Base-by-base conservation (phyloP, 257 asterid species). In the Gardenia jasminoides region DNA sequence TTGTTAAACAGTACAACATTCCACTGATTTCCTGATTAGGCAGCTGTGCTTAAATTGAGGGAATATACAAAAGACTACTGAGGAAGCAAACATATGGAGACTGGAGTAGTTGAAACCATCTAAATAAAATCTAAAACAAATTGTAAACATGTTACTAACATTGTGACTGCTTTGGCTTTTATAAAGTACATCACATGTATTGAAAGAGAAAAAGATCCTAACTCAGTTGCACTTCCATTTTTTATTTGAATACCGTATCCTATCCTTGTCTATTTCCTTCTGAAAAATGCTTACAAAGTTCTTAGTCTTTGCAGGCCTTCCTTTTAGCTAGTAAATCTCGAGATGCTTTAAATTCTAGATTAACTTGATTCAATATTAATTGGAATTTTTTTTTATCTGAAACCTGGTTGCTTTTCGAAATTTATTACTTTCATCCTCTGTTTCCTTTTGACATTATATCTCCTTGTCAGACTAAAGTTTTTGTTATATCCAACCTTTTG, bases 381-480 rank as follows among this genome's bases (percentile, higher is more conserved):
- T 26, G 33, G 67, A 74, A 56, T 62, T 11, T 62, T 19, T 4
- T 59, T 24, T 62, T 62, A 8, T 28, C 68, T 62, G 68, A 74
- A 56, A 74, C 11, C 0, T 7, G 9, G 30, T 9, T 41, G 68
- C 64, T 39, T 74, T 74, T 10, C 15, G 33, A 39, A 74, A n/a
- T 39, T 56, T 31, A 70, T 24, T 69, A 78, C 28, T 28, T 58
- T 41, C 44, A 15, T 7, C 9, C 13, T 59, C 43, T 28, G 2
- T 9, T 39, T 15, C 2, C 36, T 13, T 26, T 33, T 22, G 39
- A 8, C 36, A 15, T 11, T 72, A 28, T 24, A 24, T 39, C n/a
- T 70, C 74, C 78, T 68, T 74, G 80, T 80, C 58, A 64, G 28
- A 77, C 70, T 50, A 17, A 31, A 13, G 66, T 46, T 64, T 74